Conservation (phyloP, 371 early-diverging fungal species). For the Capniomyces stellatus region DNA sequence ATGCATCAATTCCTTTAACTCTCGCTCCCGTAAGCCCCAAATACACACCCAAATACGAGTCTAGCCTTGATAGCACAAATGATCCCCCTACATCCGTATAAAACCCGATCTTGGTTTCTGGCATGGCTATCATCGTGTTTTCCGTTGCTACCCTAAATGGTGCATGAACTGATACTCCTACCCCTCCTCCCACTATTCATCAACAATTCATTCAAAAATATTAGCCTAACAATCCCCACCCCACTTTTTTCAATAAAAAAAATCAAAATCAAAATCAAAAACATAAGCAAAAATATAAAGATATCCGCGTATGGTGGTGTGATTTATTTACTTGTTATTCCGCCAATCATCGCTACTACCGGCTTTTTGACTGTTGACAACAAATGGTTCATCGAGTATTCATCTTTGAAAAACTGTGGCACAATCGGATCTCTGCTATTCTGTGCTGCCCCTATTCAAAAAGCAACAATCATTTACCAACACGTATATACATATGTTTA, state of each 20-base stretch:
- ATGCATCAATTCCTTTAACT: conserved; percentile 68
- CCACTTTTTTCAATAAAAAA: no score
- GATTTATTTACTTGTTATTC: conserved; percentile 47
- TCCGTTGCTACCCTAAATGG: conserved; percentile 92
- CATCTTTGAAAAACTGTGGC: conserved; percentile 73
- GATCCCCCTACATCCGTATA: conserved; percentile 90
- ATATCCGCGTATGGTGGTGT: no score
- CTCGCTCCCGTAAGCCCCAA: conserved; percentile 76
- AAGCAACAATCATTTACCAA: no score
- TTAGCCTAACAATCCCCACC: no score
- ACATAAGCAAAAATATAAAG: no score
- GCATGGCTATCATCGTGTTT: conserved; percentile 80
- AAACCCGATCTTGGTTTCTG: conserved; percentile 80
- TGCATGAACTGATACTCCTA: conserved; percentile 85
- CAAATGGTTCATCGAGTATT: conserved; percentile 76
- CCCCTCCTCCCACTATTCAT: conserved; percentile 70
- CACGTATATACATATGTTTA: no score
- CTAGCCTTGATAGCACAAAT: conserved; percentile 80
- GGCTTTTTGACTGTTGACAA: conserved; percentile 76
- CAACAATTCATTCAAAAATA: no score
- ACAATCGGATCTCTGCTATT: conserved; percentile 30
- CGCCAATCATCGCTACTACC: conserved; percentile 72
- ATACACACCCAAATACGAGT: conserved; percentile 82
- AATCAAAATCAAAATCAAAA: no score
- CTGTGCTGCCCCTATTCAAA: conserved; percentile 5